These are phyloP conservation scores for Austroboletus festivus DNA, from an alignment of 768 basidiomycete genomes.

Conservation along the genomic window DNA sequence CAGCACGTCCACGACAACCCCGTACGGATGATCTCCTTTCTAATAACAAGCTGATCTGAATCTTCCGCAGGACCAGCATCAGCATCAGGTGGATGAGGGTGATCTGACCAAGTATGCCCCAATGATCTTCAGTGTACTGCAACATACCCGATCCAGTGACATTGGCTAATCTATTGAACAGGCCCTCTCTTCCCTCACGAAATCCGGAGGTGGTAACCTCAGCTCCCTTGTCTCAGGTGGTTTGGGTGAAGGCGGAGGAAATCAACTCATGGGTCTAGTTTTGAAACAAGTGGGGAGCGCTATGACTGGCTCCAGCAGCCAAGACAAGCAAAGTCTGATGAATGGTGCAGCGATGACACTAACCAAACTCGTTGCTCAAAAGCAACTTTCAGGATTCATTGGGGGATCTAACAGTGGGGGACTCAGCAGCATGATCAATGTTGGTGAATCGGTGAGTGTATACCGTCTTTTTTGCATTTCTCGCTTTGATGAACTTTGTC, in stretches of 20 bases:
- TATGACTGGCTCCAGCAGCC: slow-evolving; percentile 62
- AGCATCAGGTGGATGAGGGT: slow-evolving; percentile 8
- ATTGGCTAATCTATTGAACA: slow-evolving; percentile 7
- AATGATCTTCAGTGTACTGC: slow-evolving; percentile 16
- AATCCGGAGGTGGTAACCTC: slow-evolving; percentile 31
- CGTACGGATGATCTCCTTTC: slow-evolving; percentile 4
- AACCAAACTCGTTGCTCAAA: slow-evolving; percentile 78
- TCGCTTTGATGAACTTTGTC: neutral
- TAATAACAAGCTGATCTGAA: neutral
- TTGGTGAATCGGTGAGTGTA: slow-evolving; percentile 43
- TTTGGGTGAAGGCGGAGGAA: slow-evolving; percentile 45
- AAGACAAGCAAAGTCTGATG: slow-evolving; percentile 75
- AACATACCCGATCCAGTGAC: neutral
- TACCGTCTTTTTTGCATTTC: neutral
- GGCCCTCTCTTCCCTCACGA: slow-evolving; percentile 17
- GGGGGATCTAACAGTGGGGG: slow-evolving; percentile 74
- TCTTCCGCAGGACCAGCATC: slow-evolving; percentile 13
- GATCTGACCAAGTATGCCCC: slow-evolving; percentile 20
- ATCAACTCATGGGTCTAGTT: slow-evolving; percentile 77
- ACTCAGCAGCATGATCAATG: slow-evolving; percentile 49
- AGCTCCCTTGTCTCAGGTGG: slow-evolving; percentile 28
- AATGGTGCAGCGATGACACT: slow-evolving; percentile 83
- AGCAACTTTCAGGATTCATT: slow-evolving; percentile 38
- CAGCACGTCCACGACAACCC: slow-evolving; percentile 20
- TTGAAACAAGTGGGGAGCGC: slow-evolving; percentile 80